Evolutionary conservation across 139 green algal genomes (phyloP).

Genomic region (Desmodesmus armatus): DNA sequence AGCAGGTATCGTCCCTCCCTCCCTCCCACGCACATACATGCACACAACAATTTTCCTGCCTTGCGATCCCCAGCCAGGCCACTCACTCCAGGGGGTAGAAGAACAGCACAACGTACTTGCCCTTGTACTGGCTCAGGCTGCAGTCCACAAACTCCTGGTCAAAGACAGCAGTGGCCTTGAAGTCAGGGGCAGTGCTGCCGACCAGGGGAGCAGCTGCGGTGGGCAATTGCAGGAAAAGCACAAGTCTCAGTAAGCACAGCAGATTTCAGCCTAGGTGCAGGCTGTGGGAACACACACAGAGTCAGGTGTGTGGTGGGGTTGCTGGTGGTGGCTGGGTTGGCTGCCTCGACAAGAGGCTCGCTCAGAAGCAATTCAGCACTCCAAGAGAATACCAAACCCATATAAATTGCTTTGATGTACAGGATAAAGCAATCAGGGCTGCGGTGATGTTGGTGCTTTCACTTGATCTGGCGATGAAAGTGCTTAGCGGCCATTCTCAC

Average conservation of each 20-base stretch:
- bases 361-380: too few relatives aligned
- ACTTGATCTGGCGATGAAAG: not conserved
- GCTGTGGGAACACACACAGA: not conserved
- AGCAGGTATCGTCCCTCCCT: too few relatives aligned
- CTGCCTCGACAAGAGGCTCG: not conserved
- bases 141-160: constrained; percentile 92
- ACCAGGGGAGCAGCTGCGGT: constrained; percentile 18
- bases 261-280: not conserved
- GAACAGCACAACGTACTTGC: constrained; percentile 99
- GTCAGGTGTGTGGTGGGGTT: too few relatives aligned
- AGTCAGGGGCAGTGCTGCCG: constrained; percentile 16
- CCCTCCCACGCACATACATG: too few relatives aligned
- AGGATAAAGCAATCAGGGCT: not conserved
- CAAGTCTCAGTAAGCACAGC: not conserved
- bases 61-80: too few relatives aligned
- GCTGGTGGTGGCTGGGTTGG: not conserved
- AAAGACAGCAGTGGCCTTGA: constrained; percentile 37
- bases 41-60: too few relatives aligned
- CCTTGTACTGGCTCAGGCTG: constrained; percentile 90
- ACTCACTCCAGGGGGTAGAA: constrained; percentile 99
- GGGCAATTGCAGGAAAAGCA: too few relatives aligned
- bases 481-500: not conserved
- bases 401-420: not conserved
- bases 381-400: not conserved
- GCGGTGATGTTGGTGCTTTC: not conserved